phyloP scores from a whole-genome alignment of 2,329 filamentous ascomycete species.

The Alternaria ethzedia region DNA sequence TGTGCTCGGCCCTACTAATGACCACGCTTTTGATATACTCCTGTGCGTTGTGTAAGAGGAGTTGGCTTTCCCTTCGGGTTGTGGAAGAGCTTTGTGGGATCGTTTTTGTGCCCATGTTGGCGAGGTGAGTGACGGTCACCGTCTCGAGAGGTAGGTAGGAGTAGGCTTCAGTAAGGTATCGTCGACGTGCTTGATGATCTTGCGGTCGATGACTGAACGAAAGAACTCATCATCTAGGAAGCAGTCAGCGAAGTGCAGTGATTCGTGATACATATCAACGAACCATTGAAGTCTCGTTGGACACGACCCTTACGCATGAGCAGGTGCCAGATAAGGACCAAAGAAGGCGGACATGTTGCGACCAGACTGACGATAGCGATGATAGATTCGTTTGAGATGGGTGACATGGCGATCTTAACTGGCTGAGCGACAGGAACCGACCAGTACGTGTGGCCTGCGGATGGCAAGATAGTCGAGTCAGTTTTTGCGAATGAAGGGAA shows the following conservation, averaged over 20 bases:
- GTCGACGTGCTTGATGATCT: not conserved
- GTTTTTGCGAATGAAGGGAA: too few species aligned
- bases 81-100: not conserved
- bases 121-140: not conserved
- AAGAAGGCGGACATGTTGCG: not conserved
- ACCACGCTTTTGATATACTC: not conserved
- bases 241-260: accelerated
- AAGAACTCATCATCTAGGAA: not conserved
- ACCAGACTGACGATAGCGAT: not conserved
- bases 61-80: accelerated
- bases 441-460: too few species aligned
- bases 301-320: not conserved
- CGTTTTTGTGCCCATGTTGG: accelerated
- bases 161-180: not conserved
- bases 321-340: not conserved
- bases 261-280: not conserved
- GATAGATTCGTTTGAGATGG: not conserved
- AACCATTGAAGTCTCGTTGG: not conserved
- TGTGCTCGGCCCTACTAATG: too few species aligned
- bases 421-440: too few species aligned
- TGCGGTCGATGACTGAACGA: not conserved
- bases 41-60: accelerated
- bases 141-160: not conserved
- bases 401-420: not conserved
- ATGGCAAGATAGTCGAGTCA: too few species aligned